Percentiles rank a stretch among this genome's conserved stretches.
These are phyloP conservation scores for Suhomyces xylopsoci DNA, from an alignment of 805 yeast species.

Conservation along the genomic window DNA sequence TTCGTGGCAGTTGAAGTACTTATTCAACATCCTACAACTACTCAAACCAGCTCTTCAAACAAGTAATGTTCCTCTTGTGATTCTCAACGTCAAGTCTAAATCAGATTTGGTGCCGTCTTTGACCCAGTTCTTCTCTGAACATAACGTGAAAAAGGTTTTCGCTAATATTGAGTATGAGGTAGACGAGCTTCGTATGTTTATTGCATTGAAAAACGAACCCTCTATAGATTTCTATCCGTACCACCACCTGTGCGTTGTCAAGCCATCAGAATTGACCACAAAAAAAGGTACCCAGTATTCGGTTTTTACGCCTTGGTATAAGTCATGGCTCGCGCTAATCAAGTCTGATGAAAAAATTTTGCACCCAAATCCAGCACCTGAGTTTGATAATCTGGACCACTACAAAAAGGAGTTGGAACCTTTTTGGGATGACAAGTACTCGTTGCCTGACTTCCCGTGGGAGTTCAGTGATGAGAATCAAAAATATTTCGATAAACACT, in stretches of 20 bases:
- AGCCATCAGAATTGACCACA: constrained; percentile 35
- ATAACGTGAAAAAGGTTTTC: constrained; percentile 25
- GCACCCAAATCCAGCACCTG: neutral
- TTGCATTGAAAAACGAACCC: constrained; percentile 14
- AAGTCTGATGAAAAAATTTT: constrained; percentile 10
- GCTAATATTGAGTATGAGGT: constrained; percentile 44
- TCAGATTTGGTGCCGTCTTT: constrained; percentile 24
- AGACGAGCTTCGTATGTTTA: constrained; percentile 38
- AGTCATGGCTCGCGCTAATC: constrained; percentile 33
- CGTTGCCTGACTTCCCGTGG: constrained; percentile 4
- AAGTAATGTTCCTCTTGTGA: constrained; percentile 38
- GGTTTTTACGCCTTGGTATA: constrained; percentile 46
- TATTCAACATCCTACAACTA: constrained; percentile 28
- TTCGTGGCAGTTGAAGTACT: constrained; percentile 40
- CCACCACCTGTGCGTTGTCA: constrained; percentile 43
- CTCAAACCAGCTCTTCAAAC: constrained; percentile 28
- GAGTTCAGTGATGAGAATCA: constrained; percentile 4
- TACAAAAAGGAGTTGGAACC: neutral
- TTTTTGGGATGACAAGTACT: neutral
- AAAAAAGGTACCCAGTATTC: constrained; percentile 38
- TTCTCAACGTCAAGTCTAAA: constrained; percentile 33
- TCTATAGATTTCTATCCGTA: constrained; percentile 20
- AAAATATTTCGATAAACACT: constrained; percentile 17
- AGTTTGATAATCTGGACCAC: neutral
- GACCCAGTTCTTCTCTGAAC: constrained; percentile 20